Base-by-base conservation (phyloP, 352 stramenopile species). In the Pythium folliculosum region DNA sequence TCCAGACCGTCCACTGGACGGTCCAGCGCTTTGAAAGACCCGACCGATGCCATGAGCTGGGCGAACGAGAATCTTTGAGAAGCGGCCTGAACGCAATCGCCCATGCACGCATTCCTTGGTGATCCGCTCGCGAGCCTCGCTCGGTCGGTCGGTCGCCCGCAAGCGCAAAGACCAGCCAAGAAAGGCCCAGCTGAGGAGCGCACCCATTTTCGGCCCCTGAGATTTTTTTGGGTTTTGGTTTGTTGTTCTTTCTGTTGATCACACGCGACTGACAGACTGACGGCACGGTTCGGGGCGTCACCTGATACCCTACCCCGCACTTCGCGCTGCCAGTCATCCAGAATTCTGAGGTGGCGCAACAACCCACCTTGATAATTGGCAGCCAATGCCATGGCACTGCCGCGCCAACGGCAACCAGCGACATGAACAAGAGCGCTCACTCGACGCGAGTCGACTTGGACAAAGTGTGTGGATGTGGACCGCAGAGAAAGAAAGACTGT, bases 321-420 rank as follows among this genome's bases (percentile, higher is more conserved):
- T 67, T 67, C 60, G 51, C 22, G 9, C 32, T 57, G 58, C 58
- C 57, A 56, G 57, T 64, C 57, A 65, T 55, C 45, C 58, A 49
- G 27, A 21, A 63, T 44, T 53, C 50, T 56, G 40, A 47, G 14
- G 10, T 47, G 40, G 40, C 40, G 40, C 9, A 47, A 12, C 40
- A 47, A 19, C 40, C 27, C 35, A 40, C 35, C 35, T 16, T 40
- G 32, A 9, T 13, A 23, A 4, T 13, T 50, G 5, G 5, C 44
- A 23, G 44, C 44, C 17, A n/a, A n/a, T n/a, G n/a, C n/a, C n/a
- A n/a, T 50, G 17, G 17, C 21, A 23, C 44, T n/a, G 19, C 45
- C 45, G 12, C 6, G 16, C n/a, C 12, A 52, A 40, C 40, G 23
- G 43, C 38, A 25, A 43, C 27, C 55, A 63, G 56, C 56, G 43